phyloP scores from a whole-genome alignment of 805 yeast genomes.

The Brettanomyces sp. region DNA sequence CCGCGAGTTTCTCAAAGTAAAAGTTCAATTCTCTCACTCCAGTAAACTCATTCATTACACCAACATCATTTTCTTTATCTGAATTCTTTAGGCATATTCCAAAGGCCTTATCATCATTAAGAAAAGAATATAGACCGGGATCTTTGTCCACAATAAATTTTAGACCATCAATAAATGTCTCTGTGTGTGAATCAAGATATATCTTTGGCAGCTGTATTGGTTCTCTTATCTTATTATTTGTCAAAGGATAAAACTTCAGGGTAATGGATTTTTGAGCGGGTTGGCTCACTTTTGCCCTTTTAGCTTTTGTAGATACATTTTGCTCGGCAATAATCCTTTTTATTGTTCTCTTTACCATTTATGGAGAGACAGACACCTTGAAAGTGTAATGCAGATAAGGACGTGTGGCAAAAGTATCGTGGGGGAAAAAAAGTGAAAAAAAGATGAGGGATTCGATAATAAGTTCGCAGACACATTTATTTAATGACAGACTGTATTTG shows the following conservation, averaged over 20 bases:
- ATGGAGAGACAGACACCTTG: too few species aligned
- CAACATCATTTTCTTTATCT: neutral
- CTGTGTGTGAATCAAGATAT: conserved; percentile 10
- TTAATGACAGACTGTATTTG: too few species aligned
- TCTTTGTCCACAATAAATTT: conserved; percentile 16
- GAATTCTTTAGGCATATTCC: neutral
- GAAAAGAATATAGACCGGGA: conserved; percentile 10
- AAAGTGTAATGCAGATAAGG: too few species aligned
- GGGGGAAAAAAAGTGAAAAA: too few species aligned
- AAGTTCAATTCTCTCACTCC: conserved; percentile 11
- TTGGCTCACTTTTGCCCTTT: too few species aligned
- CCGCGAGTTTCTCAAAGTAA: conserved; percentile 33
- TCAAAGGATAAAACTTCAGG: neutral
- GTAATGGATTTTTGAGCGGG: too few species aligned
- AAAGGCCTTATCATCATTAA: conserved; percentile 2
- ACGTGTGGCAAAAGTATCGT: too few species aligned
- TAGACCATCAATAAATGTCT: conserved; percentile 17
- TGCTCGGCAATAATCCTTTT: too few species aligned
- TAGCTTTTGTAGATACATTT: too few species aligned
- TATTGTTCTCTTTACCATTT: too few species aligned
- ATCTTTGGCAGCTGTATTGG: neutral
- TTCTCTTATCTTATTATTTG: neutral
- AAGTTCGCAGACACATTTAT: too few species aligned
- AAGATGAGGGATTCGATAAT: too few species aligned
- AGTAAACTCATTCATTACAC: neutral